Evolutionary conservation across 371 early-diverging fungal species (phyloP).

Genomic region (Rhizopus sp.): DNA sequence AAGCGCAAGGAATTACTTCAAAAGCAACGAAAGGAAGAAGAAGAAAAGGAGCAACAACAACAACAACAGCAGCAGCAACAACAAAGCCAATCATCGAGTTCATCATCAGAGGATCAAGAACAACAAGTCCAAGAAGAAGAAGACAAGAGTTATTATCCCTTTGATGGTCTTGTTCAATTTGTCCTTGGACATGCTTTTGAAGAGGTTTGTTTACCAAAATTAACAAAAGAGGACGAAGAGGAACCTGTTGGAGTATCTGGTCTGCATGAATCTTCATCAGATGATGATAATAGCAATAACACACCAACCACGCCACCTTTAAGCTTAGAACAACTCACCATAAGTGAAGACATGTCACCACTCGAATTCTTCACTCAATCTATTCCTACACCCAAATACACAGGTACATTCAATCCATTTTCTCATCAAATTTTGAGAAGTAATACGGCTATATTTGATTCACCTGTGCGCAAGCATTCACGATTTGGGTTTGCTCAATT

Average conservation of each 20-base stretch:
- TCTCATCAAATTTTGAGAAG: slow-evolving; percentile 40
- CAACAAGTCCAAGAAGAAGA: background rate
- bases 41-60: slow-evolving; percentile 4
- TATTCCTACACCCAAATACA: slow-evolving; percentile 36
- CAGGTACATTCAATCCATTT: slow-evolving; percentile 49
- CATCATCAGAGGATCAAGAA: too few species aligned
- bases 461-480: slow-evolving; percentile 46
- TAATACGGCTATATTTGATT: slow-evolving; percentile 30
- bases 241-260: slow-evolving; percentile 38
- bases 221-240: slow-evolving; percentile 24
- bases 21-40: slow-evolving; percentile 31
- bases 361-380: slow-evolving; percentile 41
- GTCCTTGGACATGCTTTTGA: slow-evolving; percentile 44
- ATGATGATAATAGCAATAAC: slow-evolving; percentile 3
- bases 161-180: slow-evolving; percentile 36
- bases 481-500: slow-evolving; percentile 53
- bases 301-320: slow-evolving; percentile 8
- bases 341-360: slow-evolving; percentile 20
- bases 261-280: slow-evolving; percentile 14
- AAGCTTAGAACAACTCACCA: slow-evolving; percentile 2
- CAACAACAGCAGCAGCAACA: slow-evolving; percentile 13
- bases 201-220: slow-evolving; percentile 18
- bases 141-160: background rate
- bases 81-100: too few species aligned
- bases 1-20: slow-evolving; percentile 39